phyloP scores from a whole-genome alignment of 2,329 filamentous ascomycete genomes.

The Aspergillus sp. region DNA sequence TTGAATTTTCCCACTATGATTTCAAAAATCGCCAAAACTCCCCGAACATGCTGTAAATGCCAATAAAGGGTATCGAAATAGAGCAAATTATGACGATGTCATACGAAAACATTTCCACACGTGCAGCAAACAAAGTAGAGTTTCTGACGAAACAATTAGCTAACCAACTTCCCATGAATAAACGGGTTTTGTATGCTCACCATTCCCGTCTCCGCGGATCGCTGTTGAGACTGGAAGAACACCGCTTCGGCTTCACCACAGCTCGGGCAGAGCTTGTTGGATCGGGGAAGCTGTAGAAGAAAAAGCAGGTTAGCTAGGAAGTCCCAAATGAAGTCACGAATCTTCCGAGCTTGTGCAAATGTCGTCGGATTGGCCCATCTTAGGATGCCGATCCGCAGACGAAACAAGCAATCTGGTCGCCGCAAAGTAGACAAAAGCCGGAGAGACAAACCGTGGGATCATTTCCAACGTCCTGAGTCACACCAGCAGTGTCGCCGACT shows the following conservation, averaged over 20 bases:
- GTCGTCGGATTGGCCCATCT: slow-evolving; percentile 15
- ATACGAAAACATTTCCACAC: slow-evolving; percentile 79
- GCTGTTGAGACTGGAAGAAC: slow-evolving; percentile 98
- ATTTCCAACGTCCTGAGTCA: slow-evolving; percentile 93
- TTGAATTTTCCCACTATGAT: background rate
- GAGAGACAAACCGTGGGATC: slow-evolving; percentile 93
- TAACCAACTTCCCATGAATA: background rate
- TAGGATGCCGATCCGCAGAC: slow-evolving; percentile 48
- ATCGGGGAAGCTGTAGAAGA: slow-evolving; percentile 74
- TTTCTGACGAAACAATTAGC: slow-evolving; percentile 60
- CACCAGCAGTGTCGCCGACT: slow-evolving; percentile 91
- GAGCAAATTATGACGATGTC: slow-evolving; percentile 12
- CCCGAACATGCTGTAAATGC: slow-evolving; percentile 19
- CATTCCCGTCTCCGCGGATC: slow-evolving; percentile 97
- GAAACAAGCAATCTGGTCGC: slow-evolving; percentile 56
- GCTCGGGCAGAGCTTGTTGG: slow-evolving; percentile 78
- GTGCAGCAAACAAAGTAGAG: slow-evolving; percentile 91
- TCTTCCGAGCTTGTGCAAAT: slow-evolving; percentile 15
- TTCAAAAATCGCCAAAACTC: slow-evolving; percentile 23
- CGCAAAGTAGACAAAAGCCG: slow-evolving; percentile 59
- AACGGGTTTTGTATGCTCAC: slow-evolving; percentile 55
- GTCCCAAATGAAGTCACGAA: slow-evolving; percentile 11
- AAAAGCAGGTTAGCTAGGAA: slow-evolving; percentile 33
- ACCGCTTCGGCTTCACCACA: slow-evolving; percentile 90
- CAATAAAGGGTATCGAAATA: slow-evolving; percentile 17